These are phyloP conservation scores for Saccharomyces pastorianus DNA, from an alignment of 1,139 yeast genomes.

Conservation along the genomic window DNA sequence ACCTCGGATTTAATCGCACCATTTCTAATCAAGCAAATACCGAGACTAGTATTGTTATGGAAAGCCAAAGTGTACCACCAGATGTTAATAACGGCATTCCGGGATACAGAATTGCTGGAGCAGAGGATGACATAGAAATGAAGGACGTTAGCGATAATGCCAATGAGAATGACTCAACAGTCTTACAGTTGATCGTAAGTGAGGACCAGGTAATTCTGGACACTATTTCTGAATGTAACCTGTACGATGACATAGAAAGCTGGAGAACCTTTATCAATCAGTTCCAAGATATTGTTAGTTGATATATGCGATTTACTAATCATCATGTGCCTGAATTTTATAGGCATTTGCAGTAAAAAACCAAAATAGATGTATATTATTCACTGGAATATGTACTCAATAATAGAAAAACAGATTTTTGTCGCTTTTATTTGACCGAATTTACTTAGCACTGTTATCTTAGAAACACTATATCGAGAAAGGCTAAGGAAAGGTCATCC, in stretches of 20 bases:
- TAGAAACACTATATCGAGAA: too few species aligned
- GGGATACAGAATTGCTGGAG: neutral
- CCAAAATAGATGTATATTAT: too few species aligned
- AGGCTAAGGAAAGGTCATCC: too few species aligned
- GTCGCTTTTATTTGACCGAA: too few species aligned
- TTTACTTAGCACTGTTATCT: too few species aligned
- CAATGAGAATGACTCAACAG: conserved; percentile 4
- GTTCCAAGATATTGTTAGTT: conserved; percentile 6
- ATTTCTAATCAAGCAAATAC: neutral
- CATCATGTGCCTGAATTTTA: too few species aligned
- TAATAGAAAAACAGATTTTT: too few species aligned
- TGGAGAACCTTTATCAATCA: conserved; percentile 20
- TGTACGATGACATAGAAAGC: conserved; percentile 17
- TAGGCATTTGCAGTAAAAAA: too few species aligned
- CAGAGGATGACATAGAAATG: conserved; percentile 1
- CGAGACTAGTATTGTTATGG: conserved; percentile 3
- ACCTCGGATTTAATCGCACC: neutral
- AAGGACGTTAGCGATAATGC: conserved; percentile 4
- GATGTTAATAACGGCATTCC: conserved; percentile 3
- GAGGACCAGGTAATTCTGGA: conserved; percentile 26
- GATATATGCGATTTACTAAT: too few species aligned
- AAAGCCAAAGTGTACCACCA: conserved; percentile 3
- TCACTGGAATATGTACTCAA: too few species aligned
- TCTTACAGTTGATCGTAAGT: conserved; percentile 17
- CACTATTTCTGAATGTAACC: conserved; percentile 17